Conservation (phyloP, 148 eudicot genomes). For the Bassia scoparia region DNA sequence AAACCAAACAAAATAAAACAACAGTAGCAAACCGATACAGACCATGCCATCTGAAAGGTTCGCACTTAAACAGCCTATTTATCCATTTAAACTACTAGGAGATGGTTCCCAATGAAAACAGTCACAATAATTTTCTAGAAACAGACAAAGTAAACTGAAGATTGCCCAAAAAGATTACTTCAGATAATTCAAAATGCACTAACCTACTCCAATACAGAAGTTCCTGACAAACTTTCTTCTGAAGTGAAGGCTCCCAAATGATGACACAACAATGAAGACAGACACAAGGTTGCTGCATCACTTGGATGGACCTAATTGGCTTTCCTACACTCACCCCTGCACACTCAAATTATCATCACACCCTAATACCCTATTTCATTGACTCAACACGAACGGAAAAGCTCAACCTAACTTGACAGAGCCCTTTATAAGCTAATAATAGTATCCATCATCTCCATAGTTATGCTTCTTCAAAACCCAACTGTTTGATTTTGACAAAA, state of each 20-base stretch:
- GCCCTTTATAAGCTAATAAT: slow-evolving; percentile 2
- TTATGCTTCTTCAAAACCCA: background rate
- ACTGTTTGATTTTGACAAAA: background rate
- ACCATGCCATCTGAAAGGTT: background rate
- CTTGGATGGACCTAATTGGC: background rate
- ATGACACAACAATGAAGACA: background rate
- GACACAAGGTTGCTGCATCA: background rate
- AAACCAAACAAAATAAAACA: background rate
- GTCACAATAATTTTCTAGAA: background rate
- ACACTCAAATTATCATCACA: background rate
- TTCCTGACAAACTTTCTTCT: background rate
- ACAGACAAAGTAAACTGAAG: background rate
- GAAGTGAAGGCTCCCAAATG: background rate
- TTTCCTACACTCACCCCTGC: background rate
- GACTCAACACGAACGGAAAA: background rate
- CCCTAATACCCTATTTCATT: background rate
- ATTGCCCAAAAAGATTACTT: background rate
- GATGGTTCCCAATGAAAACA: background rate
- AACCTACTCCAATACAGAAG: background rate
- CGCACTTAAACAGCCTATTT: too few relatives aligned
- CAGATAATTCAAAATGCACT: background rate
- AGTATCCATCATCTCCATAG: background rate
- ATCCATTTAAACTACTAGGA: background rate
- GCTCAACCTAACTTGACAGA: background rate
- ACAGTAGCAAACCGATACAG: background rate